Evolutionary conservation across 139 green algal genomes (phyloP).

Genomic region (Chlorella ohadii): DNA sequence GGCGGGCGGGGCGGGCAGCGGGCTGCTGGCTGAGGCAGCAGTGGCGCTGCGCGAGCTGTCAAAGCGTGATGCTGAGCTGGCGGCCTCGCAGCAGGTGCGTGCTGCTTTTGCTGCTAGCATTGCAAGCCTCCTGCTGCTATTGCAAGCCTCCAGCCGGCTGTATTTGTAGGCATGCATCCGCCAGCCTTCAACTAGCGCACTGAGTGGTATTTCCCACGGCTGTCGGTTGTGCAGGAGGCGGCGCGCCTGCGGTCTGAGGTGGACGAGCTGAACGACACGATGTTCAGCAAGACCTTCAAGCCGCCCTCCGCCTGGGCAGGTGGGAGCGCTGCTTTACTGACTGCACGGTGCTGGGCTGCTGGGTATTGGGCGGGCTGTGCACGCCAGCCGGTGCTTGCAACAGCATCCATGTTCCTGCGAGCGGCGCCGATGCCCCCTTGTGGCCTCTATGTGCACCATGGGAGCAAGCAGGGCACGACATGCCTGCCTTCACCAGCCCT

Average conservation of each 20-base stretch:
- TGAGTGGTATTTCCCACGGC: too few relatives aligned
- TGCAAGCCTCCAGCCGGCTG: too few relatives aligned
- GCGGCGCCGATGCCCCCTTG: too few relatives aligned
- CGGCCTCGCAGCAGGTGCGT: constrained; percentile 13
- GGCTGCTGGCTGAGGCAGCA: constrained; percentile 46
- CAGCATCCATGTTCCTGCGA: too few relatives aligned
- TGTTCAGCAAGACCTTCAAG: constrained; percentile 70
- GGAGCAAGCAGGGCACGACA: too few relatives aligned
- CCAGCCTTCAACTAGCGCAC: too few relatives aligned
- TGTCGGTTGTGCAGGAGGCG: constrained; percentile 26
- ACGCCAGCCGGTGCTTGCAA: too few relatives aligned
- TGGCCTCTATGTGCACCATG: background rate
- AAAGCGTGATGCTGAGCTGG: constrained; percentile 39
- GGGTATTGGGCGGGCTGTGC: too few relatives aligned
- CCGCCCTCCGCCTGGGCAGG: constrained; percentile 62
- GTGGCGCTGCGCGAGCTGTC: constrained; percentile 45
- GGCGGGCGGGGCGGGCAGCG: constrained; percentile 24
- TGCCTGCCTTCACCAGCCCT: too few relatives aligned
- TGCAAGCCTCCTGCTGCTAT: too few relatives aligned
- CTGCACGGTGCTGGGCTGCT: too few relatives aligned
- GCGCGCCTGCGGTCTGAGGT: constrained; percentile 47
- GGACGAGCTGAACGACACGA: constrained; percentile 57
- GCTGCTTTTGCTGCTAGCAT: background rate
- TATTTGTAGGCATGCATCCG: too few relatives aligned
- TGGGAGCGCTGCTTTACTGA: background rate